phyloP scores from a whole-genome alignment of 2,329 filamentous ascomycete species.

The Aureobasidium sp. region DNA sequence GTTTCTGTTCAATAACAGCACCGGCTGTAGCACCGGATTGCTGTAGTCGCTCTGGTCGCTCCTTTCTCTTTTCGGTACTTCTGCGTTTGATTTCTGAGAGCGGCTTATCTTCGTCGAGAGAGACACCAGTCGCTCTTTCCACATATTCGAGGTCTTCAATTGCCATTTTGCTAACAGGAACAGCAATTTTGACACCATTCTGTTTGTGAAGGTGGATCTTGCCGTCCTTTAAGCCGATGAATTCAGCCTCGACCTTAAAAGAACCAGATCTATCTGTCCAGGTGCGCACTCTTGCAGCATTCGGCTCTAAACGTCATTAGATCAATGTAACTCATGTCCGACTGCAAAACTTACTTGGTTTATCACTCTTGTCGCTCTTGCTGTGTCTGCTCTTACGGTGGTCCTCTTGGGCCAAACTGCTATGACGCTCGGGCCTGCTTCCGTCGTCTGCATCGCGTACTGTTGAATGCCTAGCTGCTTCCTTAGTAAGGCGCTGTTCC shows the following conservation, averaged over 20 bases:
- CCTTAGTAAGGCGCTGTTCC: conserved; percentile 76
- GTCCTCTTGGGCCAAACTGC: conserved; percentile 65
- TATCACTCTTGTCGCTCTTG: conserved; percentile 62
- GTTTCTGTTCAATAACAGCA: conserved; percentile 59
- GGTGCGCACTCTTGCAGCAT: conserved; percentile 72
- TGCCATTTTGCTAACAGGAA: conserved; percentile 93
- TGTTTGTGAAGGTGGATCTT: conserved; percentile 97
- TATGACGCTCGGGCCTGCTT: conserved; percentile 58
- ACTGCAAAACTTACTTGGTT: conserved; percentile 58
- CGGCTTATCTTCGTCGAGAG: conserved; percentile 86
- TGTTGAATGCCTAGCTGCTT: conserved; percentile 58
- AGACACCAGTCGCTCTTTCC: conserved; percentile 77
- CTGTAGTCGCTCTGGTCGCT: conserved; percentile 25
- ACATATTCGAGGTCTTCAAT: conserved; percentile 92
- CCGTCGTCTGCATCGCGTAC: conserved; percentile 48
- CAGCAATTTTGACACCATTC: conserved; percentile 97
- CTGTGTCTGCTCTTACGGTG: conserved; percentile 52
- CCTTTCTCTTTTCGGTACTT: conserved; percentile 45
- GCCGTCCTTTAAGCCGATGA: conserved; percentile 85
- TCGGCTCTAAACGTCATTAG: conserved; percentile 56
- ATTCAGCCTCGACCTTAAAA: conserved; percentile 96
- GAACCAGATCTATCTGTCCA: conserved; percentile 95
- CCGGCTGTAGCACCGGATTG: conserved; percentile 38
- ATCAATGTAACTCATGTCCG: background rate
- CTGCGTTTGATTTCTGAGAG: conserved; percentile 68